These are phyloP conservation scores for Wickerhamiella sergipiensis DNA, from an alignment of 805 yeast genomes.

Conservation along the genomic window DNA sequence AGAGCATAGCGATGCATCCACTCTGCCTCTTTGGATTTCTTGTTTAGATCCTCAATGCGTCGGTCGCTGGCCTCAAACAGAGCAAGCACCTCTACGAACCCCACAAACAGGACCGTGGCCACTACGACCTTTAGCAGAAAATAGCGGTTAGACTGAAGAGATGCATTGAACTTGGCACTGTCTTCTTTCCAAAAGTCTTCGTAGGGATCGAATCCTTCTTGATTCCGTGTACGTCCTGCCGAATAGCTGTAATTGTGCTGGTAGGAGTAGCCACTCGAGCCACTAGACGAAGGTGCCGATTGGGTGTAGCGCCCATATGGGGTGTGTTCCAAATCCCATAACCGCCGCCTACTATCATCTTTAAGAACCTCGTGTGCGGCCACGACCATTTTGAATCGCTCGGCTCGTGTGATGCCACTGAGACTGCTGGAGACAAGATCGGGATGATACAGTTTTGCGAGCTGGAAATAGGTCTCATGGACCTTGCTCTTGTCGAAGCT, in stretches of 20 bases:
- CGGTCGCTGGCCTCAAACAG: constrained; percentile 15
- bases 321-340: neutral
- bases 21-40: constrained; percentile 19
- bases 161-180: constrained; percentile 27
- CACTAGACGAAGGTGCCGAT: neutral
- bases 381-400: constrained; percentile 42
- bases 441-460: constrained; percentile 74
- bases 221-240: neutral
- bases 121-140: constrained; percentile 33
- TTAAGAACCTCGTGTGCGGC: constrained; percentile 47
- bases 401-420: constrained; percentile 27
- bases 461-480: constrained; percentile 38
- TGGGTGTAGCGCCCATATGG: neutral
- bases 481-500: constrained; percentile 29
- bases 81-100: constrained; percentile 29
- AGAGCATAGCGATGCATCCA: constrained; percentile 29
- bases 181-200: constrained; percentile 17
- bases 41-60: constrained; percentile 10
- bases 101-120: constrained; percentile 27
- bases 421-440: constrained; percentile 31
- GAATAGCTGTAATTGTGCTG: neutral
- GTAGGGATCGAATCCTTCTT: neutral
- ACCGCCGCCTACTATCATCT: constrained; percentile 28
- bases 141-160: constrained; percentile 27
- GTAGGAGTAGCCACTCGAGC: neutral